phyloP scores from a whole-genome alignment of 345 rosid species.

The Eutrema japonicum region DNA sequence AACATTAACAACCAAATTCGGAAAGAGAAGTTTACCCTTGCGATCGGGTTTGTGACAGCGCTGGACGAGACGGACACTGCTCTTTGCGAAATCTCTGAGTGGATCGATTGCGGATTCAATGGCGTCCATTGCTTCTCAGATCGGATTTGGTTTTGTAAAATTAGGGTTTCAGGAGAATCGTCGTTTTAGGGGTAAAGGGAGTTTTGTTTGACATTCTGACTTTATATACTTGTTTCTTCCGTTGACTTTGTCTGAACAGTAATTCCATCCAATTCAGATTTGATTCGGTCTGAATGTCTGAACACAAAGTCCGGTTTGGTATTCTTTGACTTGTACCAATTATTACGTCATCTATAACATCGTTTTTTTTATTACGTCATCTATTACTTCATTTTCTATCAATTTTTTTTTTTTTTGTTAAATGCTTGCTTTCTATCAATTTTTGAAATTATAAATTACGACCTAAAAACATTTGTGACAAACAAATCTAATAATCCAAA shows the following conservation, averaged over 20 bases:
- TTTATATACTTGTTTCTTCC: slow-evolving; percentile 27
- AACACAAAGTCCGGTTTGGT: slow-evolving; percentile 31
- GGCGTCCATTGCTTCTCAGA: slow-evolving; percentile 66
- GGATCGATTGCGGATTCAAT: slow-evolving; percentile 68
- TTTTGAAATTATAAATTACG: not conserved
- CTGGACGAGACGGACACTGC: slow-evolving; percentile 79
- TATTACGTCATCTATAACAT: no score
- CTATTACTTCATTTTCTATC: not conserved
- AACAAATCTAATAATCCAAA: no score
- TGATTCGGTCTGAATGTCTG: not conserved
- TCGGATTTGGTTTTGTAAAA: not conserved
- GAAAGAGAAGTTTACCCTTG: slow-evolving; percentile 47
- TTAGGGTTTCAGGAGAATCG: slow-evolving; percentile 37
- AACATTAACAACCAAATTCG: not conserved
- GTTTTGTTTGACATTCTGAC: slow-evolving; percentile 13
- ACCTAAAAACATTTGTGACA: not conserved
- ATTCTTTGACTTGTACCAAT: not conserved
- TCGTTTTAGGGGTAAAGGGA: slow-evolving; percentile 10
- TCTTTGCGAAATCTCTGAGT: slow-evolving; percentile 76
- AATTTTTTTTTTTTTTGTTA: not conserved
- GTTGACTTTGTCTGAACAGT: slow-evolving; percentile 16
- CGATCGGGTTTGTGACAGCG: slow-evolving; percentile 87
- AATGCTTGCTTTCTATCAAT: no score
- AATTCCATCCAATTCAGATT: slow-evolving; percentile 14
- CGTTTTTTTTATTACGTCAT: no score